Evolutionary conservation across 805 yeast genomes (phyloP), one percentile per base, ranked within the genome.

Genomic region (Sugiyamaella smithiae): DNA sequence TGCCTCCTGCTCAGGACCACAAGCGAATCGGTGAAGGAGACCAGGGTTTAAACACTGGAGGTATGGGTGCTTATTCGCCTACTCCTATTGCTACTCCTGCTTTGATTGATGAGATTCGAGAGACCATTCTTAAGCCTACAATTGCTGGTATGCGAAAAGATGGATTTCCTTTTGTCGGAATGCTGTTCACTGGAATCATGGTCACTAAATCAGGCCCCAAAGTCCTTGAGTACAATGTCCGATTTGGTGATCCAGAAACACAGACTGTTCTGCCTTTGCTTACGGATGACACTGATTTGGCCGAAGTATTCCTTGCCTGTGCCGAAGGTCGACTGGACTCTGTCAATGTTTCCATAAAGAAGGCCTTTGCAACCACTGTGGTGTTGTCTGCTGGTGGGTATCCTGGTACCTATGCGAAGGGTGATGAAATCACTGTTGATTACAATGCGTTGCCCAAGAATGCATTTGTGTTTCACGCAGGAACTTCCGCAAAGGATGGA

Each of bases 51-150:
- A 93, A 93, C 72, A 93, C 99, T 32, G 99, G 99, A 58, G 99
- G 99, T 55, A 93, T 93, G 99, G 99, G 99, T 56, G 96, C 98
- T 5, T 93, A 93, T 64, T 93, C 98, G 5, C 99, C 99, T 26
- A 95, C 98, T 8, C 99, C 99, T 49, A 75, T 88, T 54, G 98
- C 95, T 16, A 88, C 97, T 16, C 82, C 88, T 1, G 74, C 77
- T 20, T 66, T 93, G 31, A 68, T 90, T 60, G 71, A 75, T 53
- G 74, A 81, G 67, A 89, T 93, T 64, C 81, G 89, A 62, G 71
- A 74, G 42, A 73, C 77, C n/a, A 77, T 95, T 60, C 77, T 95
- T 61, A 82, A 84, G 69, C 98, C 98, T 49, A 86, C 97, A 31
- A 84, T 93, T 62, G 89, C 83, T 60, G 98, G 99, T 51, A 87